Conservation (phyloP, 2,329 filamentous ascomycete species). For the Penicillium sp. region DNA sequence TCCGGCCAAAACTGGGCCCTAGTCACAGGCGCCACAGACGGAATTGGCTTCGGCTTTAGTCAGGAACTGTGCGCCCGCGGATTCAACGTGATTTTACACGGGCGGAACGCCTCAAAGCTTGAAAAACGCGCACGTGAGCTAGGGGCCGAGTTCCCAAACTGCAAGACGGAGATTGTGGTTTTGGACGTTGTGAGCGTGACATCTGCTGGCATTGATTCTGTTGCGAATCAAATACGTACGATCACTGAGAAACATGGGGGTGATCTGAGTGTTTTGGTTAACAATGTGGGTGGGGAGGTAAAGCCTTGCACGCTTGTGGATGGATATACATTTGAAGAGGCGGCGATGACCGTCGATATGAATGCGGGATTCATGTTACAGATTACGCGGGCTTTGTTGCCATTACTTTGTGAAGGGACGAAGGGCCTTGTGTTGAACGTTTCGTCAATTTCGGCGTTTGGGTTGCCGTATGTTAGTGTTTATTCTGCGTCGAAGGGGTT, state of each 20-base stretch:
- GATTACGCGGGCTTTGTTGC: slow-evolving; percentile 50
- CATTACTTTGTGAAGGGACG: slow-evolving; percentile 40
- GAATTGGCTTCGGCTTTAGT: slow-evolving; percentile 55
- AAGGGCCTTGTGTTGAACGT: slow-evolving; percentile 55
- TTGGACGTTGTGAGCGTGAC: slow-evolving; percentile 43
- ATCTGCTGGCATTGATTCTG: slow-evolving; percentile 22
- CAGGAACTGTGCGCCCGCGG: slow-evolving; percentile 53
- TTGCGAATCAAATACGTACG: slow-evolving; percentile 22
- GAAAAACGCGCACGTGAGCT: slow-evolving; percentile 44
- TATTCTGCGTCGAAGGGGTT: slow-evolving; percentile 53
- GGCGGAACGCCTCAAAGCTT: slow-evolving; percentile 55
- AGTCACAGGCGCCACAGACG: slow-evolving; percentile 55
- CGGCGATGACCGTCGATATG: slow-evolving; percentile 47
- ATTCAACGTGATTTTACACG: slow-evolving; percentile 60
- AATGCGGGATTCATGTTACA: slow-evolving; percentile 54
- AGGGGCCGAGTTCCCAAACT: slow-evolving; percentile 38
- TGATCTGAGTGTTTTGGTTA: slow-evolving; percentile 54
- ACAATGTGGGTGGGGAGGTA: slow-evolving; percentile 55
- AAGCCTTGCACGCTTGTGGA: slow-evolving; percentile 38
- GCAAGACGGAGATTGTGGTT: slow-evolving; percentile 43
- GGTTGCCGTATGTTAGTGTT: slow-evolving; percentile 48
- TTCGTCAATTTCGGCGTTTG: slow-evolving; percentile 48
- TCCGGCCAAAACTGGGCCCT: slow-evolving; percentile 21
- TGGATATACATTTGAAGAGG: slow-evolving; percentile 35
- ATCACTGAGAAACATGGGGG: slow-evolving; percentile 37